Conservation (phyloP, 257 asterid species). For the Nicotiana undulata region DNA sequence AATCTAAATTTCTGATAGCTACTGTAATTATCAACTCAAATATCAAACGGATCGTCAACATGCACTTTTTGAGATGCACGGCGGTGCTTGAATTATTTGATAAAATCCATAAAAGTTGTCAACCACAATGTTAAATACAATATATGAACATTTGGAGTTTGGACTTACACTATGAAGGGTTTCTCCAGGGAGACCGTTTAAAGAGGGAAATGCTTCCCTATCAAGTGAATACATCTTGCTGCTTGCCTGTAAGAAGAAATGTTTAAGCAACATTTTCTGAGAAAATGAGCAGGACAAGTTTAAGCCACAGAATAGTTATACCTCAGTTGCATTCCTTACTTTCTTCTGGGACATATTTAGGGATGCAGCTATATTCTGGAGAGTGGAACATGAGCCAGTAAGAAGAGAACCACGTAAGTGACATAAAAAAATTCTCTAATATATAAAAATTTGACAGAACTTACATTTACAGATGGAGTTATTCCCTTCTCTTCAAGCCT, state of each 20-base stretch:
- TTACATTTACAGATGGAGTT: slow-evolving; percentile 74
- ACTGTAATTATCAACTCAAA: background rate
- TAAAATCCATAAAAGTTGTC: background rate
- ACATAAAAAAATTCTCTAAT: background rate
- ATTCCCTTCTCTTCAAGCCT: slow-evolving; percentile 74
- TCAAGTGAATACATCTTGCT: slow-evolving; percentile 89
- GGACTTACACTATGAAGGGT: slow-evolving; percentile 77
- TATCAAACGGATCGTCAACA: background rate
- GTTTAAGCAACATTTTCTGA: background rate
- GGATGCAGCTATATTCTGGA: slow-evolving; percentile 77
- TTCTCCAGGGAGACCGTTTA: slow-evolving; percentile 82
- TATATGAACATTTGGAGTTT: background rate
- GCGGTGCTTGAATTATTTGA: background rate
- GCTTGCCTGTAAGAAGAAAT: slow-evolving; percentile 48
- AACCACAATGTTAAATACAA: background rate
- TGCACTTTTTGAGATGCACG: background rate
- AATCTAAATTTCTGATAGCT: background rate
- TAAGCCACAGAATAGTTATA: slow-evolving; percentile 20
- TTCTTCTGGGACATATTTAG: slow-evolving; percentile 86
- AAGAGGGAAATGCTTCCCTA: slow-evolving; percentile 82
- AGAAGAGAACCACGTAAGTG: background rate
- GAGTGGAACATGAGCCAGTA: slow-evolving; percentile 9
- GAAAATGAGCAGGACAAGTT: slow-evolving; percentile 4
- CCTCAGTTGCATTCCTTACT: slow-evolving; percentile 97
- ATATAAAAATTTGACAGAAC: slow-evolving; percentile 8